Evolutionary conservation across 1,139 yeast genomes (phyloP).

Genomic region (Candida smagusa): DNA sequence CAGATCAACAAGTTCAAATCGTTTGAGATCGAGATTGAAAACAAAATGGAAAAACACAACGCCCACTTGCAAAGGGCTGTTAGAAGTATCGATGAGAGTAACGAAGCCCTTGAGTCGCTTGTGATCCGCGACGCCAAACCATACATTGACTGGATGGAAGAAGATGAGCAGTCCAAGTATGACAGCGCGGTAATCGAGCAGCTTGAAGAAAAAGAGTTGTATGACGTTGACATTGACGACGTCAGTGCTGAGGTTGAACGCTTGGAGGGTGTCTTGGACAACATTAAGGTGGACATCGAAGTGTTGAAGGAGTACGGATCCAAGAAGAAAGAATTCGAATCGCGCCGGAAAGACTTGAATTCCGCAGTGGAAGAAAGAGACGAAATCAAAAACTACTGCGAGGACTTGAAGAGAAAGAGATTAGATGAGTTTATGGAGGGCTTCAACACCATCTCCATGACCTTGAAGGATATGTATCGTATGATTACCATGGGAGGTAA

Average conservation of each 20-base stretch:
- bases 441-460: conserved; percentile 78
- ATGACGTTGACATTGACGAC: conserved; percentile 44
- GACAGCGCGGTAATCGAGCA: conserved; percentile 37
- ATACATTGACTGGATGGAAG: conserved; percentile 49
- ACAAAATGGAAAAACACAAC: conserved; percentile 59
- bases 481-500: conserved; percentile 99
- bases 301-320: conserved; percentile 73
- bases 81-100: conserved; percentile 34
- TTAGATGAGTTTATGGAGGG: conserved; percentile 93
- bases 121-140: conserved; percentile 52
- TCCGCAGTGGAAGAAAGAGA: conserved; percentile 68
- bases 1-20: conserved; percentile 61
- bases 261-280: conserved; percentile 55
- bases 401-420: conserved; percentile 69
- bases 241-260: conserved; percentile 52
- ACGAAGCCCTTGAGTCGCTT: conserved; percentile 36
- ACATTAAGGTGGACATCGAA: conserved; percentile 67
- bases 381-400: conserved; percentile 57
- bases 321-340: conserved; percentile 61
- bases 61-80: conserved; percentile 40
- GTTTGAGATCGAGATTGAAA: conserved; percentile 65
- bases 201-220: conserved; percentile 53
- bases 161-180: conserved; percentile 32
- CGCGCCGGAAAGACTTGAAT: conserved; percentile 64
- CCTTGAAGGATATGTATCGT: conserved; percentile 94